phyloP scores from a whole-genome alignment of 1,284 basidiomycete genomes.

The Ganoderma meredithae region DNA sequence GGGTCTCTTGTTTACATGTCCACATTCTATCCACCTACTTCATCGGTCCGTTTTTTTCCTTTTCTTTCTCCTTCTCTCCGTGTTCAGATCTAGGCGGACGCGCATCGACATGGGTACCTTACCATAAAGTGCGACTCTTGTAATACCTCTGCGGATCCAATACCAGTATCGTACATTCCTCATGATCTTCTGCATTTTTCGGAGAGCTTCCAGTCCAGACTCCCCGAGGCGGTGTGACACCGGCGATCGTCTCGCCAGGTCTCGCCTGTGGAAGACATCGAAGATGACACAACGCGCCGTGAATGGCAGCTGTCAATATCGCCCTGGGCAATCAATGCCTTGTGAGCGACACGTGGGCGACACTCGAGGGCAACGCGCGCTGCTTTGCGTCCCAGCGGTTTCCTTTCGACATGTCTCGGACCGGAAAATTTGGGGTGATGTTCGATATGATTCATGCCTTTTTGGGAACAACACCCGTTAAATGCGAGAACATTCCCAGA shows the following conservation, averaged over 20 bases:
- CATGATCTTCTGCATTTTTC: not conserved
- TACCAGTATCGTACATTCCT: not conserved
- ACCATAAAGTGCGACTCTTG: not conserved
- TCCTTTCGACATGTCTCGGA: not conserved
- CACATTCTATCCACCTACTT: not conserved
- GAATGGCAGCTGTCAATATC: not conserved
- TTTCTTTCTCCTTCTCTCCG: not conserved
- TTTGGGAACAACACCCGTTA: not conserved
- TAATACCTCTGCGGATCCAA: not conserved
- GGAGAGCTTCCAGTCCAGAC: not conserved
- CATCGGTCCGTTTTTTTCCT: not conserved
- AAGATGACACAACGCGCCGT: not conserved
- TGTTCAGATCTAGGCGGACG: not conserved
- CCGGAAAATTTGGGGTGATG: not conserved
- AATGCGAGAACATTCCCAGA: too few species aligned
- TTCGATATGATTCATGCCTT: conserved; percentile 1
- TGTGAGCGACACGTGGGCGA: not conserved
- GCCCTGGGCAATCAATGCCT: not conserved
- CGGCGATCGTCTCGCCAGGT: not conserved
- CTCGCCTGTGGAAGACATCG: not conserved
- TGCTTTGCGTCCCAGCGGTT: not conserved
- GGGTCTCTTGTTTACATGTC: not conserved
- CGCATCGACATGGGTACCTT: not conserved
- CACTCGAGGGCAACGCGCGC: not conserved
- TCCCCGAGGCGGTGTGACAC: not conserved